These are phyloP conservation scores for Talaromyces sp. DNA, from an alignment of 2,329 filamentous ascomycete genomes.

Conservation along the genomic window DNA sequence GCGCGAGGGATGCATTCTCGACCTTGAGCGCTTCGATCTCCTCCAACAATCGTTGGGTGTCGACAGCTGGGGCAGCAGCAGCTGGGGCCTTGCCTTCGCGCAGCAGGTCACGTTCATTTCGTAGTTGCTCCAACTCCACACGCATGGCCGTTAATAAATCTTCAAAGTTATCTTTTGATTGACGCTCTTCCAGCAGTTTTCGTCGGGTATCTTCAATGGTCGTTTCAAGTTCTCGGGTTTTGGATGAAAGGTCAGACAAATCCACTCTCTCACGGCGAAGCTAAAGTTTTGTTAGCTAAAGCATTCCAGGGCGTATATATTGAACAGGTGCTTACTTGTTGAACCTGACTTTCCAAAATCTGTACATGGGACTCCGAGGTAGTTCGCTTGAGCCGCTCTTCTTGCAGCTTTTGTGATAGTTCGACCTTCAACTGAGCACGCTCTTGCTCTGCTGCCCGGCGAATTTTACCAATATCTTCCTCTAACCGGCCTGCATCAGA, in stretches of 20 bases:
- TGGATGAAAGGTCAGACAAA: slow-evolving; percentile 50
- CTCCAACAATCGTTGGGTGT: slow-evolving; percentile 76
- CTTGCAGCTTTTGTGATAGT: slow-evolving; percentile 81
- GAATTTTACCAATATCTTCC: slow-evolving; percentile 79
- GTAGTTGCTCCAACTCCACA: slow-evolving; percentile 76
- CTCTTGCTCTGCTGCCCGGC: slow-evolving; percentile 85
- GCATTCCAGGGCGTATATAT: background rate
- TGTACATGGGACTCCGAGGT: slow-evolving; percentile 82
- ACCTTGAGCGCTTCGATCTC: slow-evolving; percentile 70
- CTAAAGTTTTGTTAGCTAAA: slow-evolving; percentile 22
- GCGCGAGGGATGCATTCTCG: slow-evolving; percentile 50
- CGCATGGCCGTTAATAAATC: slow-evolving; percentile 84
- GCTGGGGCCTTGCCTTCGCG: slow-evolving; percentile 72
- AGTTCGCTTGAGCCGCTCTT: slow-evolving; percentile 76
- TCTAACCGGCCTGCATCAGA: slow-evolving; percentile 57
- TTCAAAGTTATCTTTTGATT: slow-evolving; percentile 90
- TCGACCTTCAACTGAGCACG: slow-evolving; percentile 84
- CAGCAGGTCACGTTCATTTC: slow-evolving; percentile 81
- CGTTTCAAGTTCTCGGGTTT: slow-evolving; percentile 76
- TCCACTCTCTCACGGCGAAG: slow-evolving; percentile 58
- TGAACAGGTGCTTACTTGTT: slow-evolving; percentile 51
- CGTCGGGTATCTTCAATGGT: slow-evolving; percentile 81
- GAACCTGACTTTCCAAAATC: slow-evolving; percentile 76
- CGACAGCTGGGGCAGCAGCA: background rate
- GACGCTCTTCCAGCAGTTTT: slow-evolving; percentile 79